Evolutionary conservation across 257 asterid species (phyloP), one percentile per base, ranked within the genome.

Genomic region (Phtheirospermum japonicum): DNA sequence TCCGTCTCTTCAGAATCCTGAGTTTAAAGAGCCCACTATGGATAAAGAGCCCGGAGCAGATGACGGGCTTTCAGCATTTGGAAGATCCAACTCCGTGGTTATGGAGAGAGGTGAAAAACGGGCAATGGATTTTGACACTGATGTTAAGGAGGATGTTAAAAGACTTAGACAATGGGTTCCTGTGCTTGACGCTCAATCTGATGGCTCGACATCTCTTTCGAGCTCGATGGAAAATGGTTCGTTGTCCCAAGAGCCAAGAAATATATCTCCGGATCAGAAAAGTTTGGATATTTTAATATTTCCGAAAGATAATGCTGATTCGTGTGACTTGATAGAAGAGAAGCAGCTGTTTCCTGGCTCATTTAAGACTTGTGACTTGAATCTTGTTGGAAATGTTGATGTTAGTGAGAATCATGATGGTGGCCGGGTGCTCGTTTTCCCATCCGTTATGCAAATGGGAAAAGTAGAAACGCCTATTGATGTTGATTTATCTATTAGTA

Each of bases 341-440:
- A 86, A 78, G 61, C 87, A 81, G 65, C 76, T 84, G 20, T 78
- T 81, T 72, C 87, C 93, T 0, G 75, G 84, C 65, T 84, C 97
- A 72, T 89, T 87, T 39, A 89, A 89, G 76, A 85, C 91, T 16
- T 92, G 86, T 4, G 99, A 93, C 75, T 85, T 93, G 73, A 89
- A 93, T 78, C 94, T 83, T 59, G 70, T 72, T 73, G 97, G 85
- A 74, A 72, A 80, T 52, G 76, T 79, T 75, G 96, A 90, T 63
- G 75, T 64, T 40, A 67, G 69, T 33, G 91, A 82, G 71, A 80
- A 71, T 73, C 86, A 74, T 52, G 76, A 76, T 49, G 79, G 68
- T 17, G 70, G 71, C 63, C 73, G 84, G 9, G 57, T 71, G 77
- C 72, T 66, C 18, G 60, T 66, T 36, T 80, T 83, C 60, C 78